Percentiles rank a stretch among this genome's conserved stretches.
phyloP scores from a whole-genome alignment of 2,329 filamentous ascomycete genomes.

The Emergomyces orientalis region DNA sequence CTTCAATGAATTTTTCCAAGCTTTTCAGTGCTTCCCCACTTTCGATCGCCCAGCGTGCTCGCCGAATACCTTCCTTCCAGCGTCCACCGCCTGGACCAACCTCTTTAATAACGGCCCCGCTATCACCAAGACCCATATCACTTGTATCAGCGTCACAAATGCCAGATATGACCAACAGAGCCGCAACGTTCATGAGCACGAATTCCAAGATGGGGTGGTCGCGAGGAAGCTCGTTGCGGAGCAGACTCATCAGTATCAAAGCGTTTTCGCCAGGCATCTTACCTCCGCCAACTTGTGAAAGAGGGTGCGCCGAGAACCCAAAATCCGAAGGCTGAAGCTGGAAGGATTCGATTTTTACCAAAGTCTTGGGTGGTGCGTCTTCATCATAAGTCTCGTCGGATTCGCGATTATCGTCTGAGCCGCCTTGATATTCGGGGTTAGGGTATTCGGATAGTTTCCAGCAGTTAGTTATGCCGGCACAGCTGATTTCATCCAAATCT shows the following conservation, averaged over 20 bases:
- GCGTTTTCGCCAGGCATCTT: constrained; percentile 84
- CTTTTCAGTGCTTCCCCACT: constrained; percentile 78
- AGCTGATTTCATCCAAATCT: constrained; percentile 90
- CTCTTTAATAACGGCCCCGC: constrained; percentile 70
- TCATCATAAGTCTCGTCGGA: constrained; percentile 31
- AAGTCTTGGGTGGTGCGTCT: constrained; percentile 31
- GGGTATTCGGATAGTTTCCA: constrained; percentile 61
- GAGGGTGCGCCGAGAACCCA: constrained; percentile 63
- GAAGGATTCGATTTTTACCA: constrained; percentile 64
- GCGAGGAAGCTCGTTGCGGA: constrained; percentile 60
- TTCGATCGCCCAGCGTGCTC: constrained; percentile 77
- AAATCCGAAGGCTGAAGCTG: constrained; percentile 75
- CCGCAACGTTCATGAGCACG: constrained; percentile 86
- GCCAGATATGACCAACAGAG: constrained; percentile 74
- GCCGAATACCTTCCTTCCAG: constrained; percentile 90
- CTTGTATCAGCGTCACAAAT: constrained; percentile 76
- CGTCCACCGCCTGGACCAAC: constrained; percentile 73
- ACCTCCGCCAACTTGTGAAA: constrained; percentile 70
- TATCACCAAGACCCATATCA: constrained; percentile 68
- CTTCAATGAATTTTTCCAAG: constrained; percentile 74
- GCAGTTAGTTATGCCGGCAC: constrained; percentile 78
- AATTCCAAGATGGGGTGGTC: constrained; percentile 87
- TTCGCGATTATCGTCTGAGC: constrained; percentile 34
- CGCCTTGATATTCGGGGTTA: constrained; percentile 34
- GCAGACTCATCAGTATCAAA: constrained; percentile 65